These are phyloP conservation scores for Paraglomus occultum DNA, from an alignment of 192 early-diverging fungal genomes.

Conservation along the genomic window DNA sequence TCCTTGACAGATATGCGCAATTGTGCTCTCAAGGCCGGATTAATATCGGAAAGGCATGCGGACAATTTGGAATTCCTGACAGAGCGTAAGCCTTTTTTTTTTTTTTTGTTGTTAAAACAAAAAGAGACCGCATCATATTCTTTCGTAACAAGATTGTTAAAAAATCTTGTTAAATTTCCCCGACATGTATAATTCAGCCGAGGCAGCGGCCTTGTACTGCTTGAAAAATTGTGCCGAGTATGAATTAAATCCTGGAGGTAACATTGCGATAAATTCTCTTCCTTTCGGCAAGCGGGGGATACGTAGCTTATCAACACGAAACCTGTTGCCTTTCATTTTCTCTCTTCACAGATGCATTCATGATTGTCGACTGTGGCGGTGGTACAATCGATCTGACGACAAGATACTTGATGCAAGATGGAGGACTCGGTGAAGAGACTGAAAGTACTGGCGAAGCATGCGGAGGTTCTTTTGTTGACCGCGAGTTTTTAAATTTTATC, in stretches of 20 bases:
- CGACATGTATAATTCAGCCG: neutral
- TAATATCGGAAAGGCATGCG: neutral
- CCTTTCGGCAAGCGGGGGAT: too few relatives aligned
- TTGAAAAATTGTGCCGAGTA: neutral
- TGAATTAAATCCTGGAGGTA: slow-evolving; percentile 12
- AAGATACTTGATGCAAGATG: neutral
- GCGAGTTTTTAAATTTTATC: slow-evolving; percentile 22
- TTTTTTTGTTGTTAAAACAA: neutral
- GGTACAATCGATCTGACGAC: slow-evolving; percentile 12
- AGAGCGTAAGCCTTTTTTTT: neutral
- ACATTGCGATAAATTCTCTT: too few relatives aligned
- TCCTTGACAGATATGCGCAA: neutral
- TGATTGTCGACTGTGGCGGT: slow-evolving; percentile 17
- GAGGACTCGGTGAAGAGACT: slow-evolving; percentile 13
- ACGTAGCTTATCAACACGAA: neutral
- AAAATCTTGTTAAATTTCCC: neutral
- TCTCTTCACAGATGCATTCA: slow-evolving; percentile 5
- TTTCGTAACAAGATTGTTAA: neutral
- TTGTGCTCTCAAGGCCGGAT: neutral
- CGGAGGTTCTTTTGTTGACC: slow-evolving; percentile 14
- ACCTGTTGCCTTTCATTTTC: neutral
- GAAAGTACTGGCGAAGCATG: slow-evolving; percentile 16
- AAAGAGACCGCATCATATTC: neutral
- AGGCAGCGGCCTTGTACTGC: slow-evolving; percentile 21
- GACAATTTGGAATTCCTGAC: neutral